Base-by-base conservation (phyloP, 164 flowering plant genomes). In the Buxus sempervirens region DNA sequence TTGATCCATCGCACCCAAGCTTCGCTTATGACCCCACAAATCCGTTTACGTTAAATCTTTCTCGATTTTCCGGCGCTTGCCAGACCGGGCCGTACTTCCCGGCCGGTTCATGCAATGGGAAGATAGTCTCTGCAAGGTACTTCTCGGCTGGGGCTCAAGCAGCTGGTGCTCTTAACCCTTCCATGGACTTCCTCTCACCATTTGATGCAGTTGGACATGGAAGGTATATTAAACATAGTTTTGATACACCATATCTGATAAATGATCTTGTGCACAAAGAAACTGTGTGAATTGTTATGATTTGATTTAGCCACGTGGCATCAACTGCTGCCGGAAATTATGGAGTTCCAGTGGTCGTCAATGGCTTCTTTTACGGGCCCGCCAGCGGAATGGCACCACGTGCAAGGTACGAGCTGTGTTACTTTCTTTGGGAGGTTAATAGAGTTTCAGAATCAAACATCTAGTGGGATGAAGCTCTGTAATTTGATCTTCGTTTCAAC, bases 321-420 rank as follows among this genome's bases (percentile, higher is more conserved):
- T 79, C 97, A n/a, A 82, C 71, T 26, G 97, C 98, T 21, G 97
- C 97, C 19, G 98, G 97, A 42, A 94, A 94, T 77, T 72, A 70
- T 66, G 84, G 85, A 65, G 88, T 87, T 56, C 96, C 96, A 13
- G 96, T 91, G 61, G 78, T 85, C n/a, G 79, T 83, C 62, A 75
- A 91, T 68, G 93, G 91, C 54, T 90, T 83, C 83, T 80, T 75
- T 58, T 94, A 90, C 60, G 98, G 98, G 23, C 72, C 58, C 41
- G 95, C 98, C 63, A 85, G 90, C 71, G 97, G 98, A 42, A 91
- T 91, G 93, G 97, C 98, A 16, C 98, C 98, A n/a, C 80, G 88
- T 32, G 97, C 98, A 36, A 61, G 89, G 96, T 84, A 72, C 22
- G 51, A 16, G 48, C 20, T 5, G 18, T 12, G 6, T 51, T 22